Conservation (phyloP, 345 rosid species). For the Salix koriyanagi region DNA sequence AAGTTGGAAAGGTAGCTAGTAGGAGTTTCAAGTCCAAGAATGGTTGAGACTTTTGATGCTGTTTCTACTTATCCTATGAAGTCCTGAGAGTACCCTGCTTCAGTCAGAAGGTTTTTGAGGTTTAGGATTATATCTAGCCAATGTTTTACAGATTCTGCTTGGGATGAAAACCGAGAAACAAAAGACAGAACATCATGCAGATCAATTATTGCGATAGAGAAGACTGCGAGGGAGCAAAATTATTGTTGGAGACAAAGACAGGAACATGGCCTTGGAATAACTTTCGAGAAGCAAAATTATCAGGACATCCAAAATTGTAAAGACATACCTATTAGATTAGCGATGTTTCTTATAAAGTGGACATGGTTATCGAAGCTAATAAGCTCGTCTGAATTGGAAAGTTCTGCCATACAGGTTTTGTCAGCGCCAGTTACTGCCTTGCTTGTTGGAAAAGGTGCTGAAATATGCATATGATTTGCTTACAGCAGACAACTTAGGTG, state of each 20-base stretch:
- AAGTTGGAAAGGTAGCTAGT: background rate
- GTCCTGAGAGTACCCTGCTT: background rate
- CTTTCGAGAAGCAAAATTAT: background rate
- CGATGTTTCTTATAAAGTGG: background rate
- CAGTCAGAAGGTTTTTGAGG: background rate
- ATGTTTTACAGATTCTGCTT: background rate
- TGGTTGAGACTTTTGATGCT: background rate
- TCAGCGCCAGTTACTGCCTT: slow-evolving; percentile 73
- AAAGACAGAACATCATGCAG: background rate
- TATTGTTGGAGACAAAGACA: background rate
- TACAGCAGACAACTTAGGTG: background rate
- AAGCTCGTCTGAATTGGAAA: slow-evolving; percentile 11
- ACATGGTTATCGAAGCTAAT: background rate
- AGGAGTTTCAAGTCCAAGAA: background rate
- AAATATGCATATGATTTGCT: slow-evolving; percentile 10
- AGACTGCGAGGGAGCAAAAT: no score
- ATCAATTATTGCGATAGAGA: no score
- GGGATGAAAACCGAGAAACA: background rate
- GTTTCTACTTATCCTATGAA: background rate
- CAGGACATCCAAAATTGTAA: background rate
- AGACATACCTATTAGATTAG: background rate
- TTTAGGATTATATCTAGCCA: background rate
- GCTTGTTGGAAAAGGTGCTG: slow-evolving; percentile 59
- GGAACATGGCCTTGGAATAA: background rate
- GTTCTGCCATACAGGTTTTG: slow-evolving; percentile 55